Evolutionary conservation across 1,139 yeast species (phyloP).

Genomic region (Dujonia santamariae): DNA sequence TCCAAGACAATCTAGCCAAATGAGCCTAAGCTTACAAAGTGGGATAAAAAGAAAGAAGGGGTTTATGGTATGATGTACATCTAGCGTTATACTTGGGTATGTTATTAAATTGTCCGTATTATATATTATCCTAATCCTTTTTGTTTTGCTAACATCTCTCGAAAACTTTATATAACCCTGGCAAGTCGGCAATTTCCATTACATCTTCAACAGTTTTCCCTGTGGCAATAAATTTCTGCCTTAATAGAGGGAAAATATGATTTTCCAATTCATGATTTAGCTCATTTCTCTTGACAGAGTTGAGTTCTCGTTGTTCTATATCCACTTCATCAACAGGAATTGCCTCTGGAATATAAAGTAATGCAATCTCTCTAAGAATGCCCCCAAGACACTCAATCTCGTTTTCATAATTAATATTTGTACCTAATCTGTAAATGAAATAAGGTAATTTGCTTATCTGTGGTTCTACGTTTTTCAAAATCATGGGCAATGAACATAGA

Average conservation of each 20-base stretch:
- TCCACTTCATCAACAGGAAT: conserved; percentile 11
- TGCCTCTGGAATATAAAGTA: conserved; percentile 68
- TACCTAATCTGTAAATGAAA: conserved; percentile 61
- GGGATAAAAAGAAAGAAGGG: neutral
- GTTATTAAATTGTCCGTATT: too few species aligned
- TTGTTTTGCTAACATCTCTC: conserved; percentile 67
- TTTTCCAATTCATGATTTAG: conserved; percentile 47
- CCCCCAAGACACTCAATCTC: conserved; percentile 69
- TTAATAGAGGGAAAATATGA: conserved; percentile 63
- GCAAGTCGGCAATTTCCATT: conserved; percentile 85
- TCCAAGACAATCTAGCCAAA: too few species aligned
- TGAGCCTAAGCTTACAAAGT: neutral
- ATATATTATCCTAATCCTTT: neutral
- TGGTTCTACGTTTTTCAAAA: conserved; percentile 64
- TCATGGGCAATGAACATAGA: conserved; percentile 60
- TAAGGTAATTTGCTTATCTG: conserved; percentile 60
- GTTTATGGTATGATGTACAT: neutral
- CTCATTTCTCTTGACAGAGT: conserved; percentile 13
- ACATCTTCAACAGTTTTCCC: conserved; percentile 49
- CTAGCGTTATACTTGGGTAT: too few species aligned
- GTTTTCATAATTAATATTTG: conserved; percentile 56
- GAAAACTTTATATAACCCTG: conserved; percentile 86
- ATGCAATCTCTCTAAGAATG: conserved; percentile 64
- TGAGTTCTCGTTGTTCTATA: conserved; percentile 13
- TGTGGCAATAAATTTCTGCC: conserved; percentile 66